Conservation (phyloP, 2,329 filamentous ascomycete genomes). For the Pseudogymnoascus sp. region DNA sequence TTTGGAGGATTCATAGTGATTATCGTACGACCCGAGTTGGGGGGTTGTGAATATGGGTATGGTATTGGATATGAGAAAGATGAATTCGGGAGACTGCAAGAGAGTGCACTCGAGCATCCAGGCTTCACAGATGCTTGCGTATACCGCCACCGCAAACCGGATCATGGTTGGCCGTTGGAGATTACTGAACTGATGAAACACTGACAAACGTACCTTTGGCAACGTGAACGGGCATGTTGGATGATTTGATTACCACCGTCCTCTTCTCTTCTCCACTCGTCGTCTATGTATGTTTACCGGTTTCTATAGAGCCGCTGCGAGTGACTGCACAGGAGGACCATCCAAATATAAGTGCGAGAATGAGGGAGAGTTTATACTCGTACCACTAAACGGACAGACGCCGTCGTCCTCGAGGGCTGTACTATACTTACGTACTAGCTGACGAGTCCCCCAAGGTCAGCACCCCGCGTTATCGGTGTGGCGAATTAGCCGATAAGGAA, state of each 20-base stretch:
- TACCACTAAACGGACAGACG: neutral
- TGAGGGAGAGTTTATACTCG: neutral
- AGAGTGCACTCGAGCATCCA: neutral
- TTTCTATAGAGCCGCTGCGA: neutral
- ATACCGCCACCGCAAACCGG: neutral
- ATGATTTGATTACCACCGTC: neutral
- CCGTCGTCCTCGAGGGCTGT: neutral
- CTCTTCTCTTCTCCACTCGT: neutral
- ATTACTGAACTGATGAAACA: neutral
- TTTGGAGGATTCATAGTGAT: conserved; percentile 26
- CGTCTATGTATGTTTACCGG: neutral
- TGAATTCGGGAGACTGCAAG: neutral
- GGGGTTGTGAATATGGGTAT: neutral
- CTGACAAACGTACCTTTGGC: conserved; percentile 10
- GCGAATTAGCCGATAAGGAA: conserved; percentile 9
- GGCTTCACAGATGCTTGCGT: neutral
- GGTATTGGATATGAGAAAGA: conserved; percentile 7
- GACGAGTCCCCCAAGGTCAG: neutral
- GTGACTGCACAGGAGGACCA: neutral
- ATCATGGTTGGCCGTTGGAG: neutral
- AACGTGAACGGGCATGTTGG: conserved; percentile 9
- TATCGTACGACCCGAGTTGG: neutral
- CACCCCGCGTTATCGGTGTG: conserved; percentile 5
- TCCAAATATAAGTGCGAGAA: neutral
- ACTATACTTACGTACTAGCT: conserved; percentile 6